Evolutionary conservation across 2,329 filamentous ascomycete species (phyloP).

Genomic region (Coleophoma eucalyptorum): DNA sequence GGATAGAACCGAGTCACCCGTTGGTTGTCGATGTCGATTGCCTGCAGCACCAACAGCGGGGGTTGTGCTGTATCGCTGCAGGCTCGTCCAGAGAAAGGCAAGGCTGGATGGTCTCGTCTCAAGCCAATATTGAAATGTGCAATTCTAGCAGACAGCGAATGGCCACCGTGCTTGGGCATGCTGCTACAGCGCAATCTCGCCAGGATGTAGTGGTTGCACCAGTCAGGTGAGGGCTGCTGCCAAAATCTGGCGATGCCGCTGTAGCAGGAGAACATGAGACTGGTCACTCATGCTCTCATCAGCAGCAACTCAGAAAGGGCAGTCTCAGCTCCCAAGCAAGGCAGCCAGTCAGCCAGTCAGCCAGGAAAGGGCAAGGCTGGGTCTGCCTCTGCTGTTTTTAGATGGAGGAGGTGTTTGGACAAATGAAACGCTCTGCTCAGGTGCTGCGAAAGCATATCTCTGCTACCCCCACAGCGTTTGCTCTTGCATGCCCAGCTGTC

Average conservation of each 20-base stretch:
- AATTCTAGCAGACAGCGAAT: background rate
- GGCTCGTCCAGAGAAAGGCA: background rate
- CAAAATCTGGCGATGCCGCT: background rate
- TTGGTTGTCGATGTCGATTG: background rate
- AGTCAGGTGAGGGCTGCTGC: background rate
- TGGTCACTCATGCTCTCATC: background rate
- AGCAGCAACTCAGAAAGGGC: background rate
- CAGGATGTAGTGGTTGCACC: background rate
- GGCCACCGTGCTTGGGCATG: background rate
- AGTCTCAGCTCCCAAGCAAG: background rate
- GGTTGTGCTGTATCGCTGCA: background rate
- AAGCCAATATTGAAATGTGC: background rate
- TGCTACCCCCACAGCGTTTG: background rate
- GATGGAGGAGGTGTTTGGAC: background rate
- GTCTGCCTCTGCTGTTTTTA: background rate
- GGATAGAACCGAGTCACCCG: background rate
- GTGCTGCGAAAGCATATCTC: background rate
- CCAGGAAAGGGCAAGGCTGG: background rate
- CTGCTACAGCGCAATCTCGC: background rate
- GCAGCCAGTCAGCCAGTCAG: background rate
- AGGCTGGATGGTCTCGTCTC: background rate
- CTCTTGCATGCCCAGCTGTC: background rate
- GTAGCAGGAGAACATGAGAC: background rate
- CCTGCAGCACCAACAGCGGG: background rate
- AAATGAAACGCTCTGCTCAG: background rate